These are phyloP conservation scores for Trichomonas tenax DNA, from an alignment of 208 protist species.

Conservation along the genomic window DNA sequence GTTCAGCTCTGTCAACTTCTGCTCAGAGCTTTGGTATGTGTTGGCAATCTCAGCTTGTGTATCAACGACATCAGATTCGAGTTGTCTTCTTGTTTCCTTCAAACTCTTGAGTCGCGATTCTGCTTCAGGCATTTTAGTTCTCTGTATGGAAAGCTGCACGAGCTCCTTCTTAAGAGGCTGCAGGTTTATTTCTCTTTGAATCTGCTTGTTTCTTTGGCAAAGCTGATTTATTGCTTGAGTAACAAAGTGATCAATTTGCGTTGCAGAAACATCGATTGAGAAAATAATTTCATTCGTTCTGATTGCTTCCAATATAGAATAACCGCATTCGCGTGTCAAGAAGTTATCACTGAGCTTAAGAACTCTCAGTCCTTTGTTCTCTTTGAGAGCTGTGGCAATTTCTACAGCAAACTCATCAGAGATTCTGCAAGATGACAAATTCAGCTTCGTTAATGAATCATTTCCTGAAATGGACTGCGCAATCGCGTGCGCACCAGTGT, in stretches of 20 bases:
- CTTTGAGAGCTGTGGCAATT: not conserved
- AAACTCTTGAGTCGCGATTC: not conserved
- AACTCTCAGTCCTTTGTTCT: not conserved
- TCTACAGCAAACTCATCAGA: not conserved
- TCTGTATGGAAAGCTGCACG: not conserved
- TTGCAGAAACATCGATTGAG: not conserved
- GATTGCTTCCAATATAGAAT: not conserved
- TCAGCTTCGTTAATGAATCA: not conserved
- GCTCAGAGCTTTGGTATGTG: not conserved
- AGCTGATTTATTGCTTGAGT: not conserved
- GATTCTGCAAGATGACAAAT: not conserved
- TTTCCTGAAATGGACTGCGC: not conserved
- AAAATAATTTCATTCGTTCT: not conserved
- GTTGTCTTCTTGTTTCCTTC: not conserved
- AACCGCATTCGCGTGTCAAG: not conserved
- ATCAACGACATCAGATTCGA: not conserved
- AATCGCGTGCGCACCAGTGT: not conserved
- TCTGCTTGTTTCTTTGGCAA: not conserved
- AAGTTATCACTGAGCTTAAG: not conserved
- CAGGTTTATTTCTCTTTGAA: not conserved
- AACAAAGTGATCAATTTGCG: slow-evolving; percentile 12
- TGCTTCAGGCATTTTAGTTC: slow-evolving; percentile 13
- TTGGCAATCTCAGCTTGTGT: not conserved
- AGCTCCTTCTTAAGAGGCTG: not conserved
- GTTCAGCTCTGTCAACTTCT: not conserved